Percentiles rank a stretch among this genome's conserved stretches.
These are phyloP conservation scores for Rutstroemia sp. DNA, from an alignment of 2,329 filamentous ascomycete species.

Conservation along the genomic window DNA sequence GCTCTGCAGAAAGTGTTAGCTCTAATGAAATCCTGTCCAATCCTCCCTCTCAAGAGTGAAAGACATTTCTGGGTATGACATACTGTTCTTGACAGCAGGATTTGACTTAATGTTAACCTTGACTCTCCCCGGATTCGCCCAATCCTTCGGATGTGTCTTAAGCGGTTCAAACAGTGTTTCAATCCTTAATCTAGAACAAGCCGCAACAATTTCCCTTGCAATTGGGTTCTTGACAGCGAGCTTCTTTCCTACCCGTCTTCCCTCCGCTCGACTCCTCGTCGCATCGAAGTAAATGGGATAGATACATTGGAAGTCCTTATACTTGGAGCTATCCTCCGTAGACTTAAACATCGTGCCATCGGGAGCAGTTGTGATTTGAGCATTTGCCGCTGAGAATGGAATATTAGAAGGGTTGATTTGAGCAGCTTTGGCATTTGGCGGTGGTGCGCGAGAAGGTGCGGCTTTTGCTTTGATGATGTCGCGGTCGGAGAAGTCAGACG, in stretches of 20 bases:
- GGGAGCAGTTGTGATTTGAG: constrained; percentile 29
- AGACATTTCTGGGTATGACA: constrained; percentile 16
- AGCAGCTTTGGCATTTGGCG: constrained; percentile 30
- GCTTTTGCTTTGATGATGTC: constrained; percentile 25
- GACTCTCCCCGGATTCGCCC: constrained; percentile 91
- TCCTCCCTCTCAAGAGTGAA: background rate
- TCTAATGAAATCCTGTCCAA: no score
- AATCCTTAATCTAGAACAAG: constrained; percentile 65
- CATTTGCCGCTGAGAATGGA: constrained; percentile 32
- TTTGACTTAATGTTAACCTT: constrained; percentile 66
- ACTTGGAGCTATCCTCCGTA: constrained; percentile 44
- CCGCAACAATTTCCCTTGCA: constrained; percentile 80
- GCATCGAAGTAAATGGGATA: constrained; percentile 96
- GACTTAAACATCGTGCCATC: constrained; percentile 32
- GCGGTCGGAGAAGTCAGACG: constrained; percentile 46
- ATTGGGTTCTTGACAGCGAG: constrained; percentile 79
- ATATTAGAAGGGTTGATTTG: constrained; percentile 34
- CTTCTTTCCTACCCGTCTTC: constrained; percentile 65
- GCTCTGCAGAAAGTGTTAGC: constrained; percentile 44
- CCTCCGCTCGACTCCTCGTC: constrained; percentile 64
- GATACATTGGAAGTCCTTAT: constrained; percentile 77
- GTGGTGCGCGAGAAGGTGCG: constrained; percentile 21
- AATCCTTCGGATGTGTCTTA: constrained; percentile 93
- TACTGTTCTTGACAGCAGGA: constrained; percentile 56
- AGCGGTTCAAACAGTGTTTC: constrained; percentile 79